phyloP scores from a whole-genome alignment of 805 yeast species.

The Metschnikowia lunata region DNA sequence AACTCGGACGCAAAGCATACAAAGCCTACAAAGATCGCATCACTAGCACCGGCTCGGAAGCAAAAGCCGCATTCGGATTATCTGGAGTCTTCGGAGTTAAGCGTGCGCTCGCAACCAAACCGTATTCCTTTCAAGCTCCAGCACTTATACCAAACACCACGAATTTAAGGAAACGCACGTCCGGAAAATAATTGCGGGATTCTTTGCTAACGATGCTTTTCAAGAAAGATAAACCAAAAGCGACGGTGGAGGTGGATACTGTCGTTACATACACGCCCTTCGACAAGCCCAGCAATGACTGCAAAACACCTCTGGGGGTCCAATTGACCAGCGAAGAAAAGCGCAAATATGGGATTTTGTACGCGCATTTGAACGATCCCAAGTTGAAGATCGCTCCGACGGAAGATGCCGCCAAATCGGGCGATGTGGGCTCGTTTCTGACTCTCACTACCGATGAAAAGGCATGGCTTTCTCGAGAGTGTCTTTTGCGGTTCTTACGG shows the following conservation, averaged over 20 bases:
- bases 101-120: no score
- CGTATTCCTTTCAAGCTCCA: no score
- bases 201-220: constrained; percentile 8
- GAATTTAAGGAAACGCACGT: no score
- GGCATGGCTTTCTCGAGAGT: constrained; percentile 92
- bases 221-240: constrained; percentile 11
- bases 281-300: constrained; percentile 44
- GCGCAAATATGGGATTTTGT: constrained; percentile 57
- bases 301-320: constrained; percentile 48
- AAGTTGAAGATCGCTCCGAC: constrained; percentile 46
- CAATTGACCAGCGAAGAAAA: constrained; percentile 52
- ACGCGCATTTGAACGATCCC: constrained; percentile 55
- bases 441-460: constrained; percentile 49
- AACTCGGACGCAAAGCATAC: no score
- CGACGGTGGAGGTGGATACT: constrained; percentile 13
- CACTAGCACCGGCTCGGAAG: no score
- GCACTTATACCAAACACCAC: no score
- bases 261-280: constrained; percentile 45
- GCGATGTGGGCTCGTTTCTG: constrained; percentile 23
- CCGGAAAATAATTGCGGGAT: no score
- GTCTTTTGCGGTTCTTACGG: constrained; percentile 81
- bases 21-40: no score
- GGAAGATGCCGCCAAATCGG: constrained; percentile 45
- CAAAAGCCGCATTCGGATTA: no score
- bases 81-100: no score